A percentile compares a stretch with the other conserved stretches of the same genome.
These are phyloP conservation scores for Cytospora piceicola DNA, from an alignment of 2,329 filamentous ascomycete genomes.

Conservation along the genomic window DNA sequence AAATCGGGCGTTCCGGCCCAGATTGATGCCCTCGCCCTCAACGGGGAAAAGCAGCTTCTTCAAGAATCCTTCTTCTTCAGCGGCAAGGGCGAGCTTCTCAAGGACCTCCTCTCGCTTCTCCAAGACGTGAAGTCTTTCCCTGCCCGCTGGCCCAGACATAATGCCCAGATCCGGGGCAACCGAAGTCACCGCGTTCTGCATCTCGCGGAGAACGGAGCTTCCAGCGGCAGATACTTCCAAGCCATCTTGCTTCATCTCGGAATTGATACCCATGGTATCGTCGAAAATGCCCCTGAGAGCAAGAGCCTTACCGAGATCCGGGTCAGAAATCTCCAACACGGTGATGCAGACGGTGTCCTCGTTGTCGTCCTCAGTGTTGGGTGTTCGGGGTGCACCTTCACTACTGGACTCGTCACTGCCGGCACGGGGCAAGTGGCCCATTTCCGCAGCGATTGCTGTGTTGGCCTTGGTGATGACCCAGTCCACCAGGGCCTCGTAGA, in stretches of 20 bases:
- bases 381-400: slow-evolving; percentile 65
- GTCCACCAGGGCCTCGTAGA: slow-evolving; percentile 94
- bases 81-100: slow-evolving; percentile 83
- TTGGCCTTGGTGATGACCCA: slow-evolving; percentile 94
- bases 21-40: slow-evolving; percentile 74
- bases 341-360: slow-evolving; percentile 89
- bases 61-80: slow-evolving; percentile 81
- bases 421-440: slow-evolving; percentile 51
- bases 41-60: slow-evolving; percentile 81
- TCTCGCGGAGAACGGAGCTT: slow-evolving; percentile 84
- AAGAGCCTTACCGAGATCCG: slow-evolving; percentile 82
- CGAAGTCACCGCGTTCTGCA: slow-evolving; percentile 78
- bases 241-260: slow-evolving; percentile 96
- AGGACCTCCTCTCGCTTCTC: slow-evolving; percentile 83
- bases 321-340: slow-evolving; percentile 81
- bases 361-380: slow-evolving; percentile 70
- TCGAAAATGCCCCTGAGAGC: slow-evolving; percentile 91
- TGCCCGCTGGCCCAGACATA: slow-evolving; percentile 65
- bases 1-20: slow-evolving; percentile 78
- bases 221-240: slow-evolving; percentile 74
- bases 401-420: slow-evolving; percentile 68
- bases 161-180: slow-evolving; percentile 81
- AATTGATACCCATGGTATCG: slow-evolving; percentile 88
- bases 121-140: slow-evolving; percentile 75
- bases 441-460: slow-evolving; percentile 75